Evolutionary conservation across 2,329 filamentous ascomycete genomes (phyloP).

Genomic region (Podosphaera fusca): DNA sequence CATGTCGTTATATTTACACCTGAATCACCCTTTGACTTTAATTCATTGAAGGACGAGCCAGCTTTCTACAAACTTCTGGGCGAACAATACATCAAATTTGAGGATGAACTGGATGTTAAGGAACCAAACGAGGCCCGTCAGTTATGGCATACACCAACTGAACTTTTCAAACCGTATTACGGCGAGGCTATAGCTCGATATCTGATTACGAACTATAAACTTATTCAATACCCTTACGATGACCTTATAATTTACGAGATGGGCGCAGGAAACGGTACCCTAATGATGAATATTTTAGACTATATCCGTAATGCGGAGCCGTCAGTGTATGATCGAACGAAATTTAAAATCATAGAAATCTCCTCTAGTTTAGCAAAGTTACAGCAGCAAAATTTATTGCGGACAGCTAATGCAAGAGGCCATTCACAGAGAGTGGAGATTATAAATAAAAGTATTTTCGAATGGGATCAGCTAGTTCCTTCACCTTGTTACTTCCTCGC

Average conservation of each 20-base stretch:
- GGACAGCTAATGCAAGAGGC: slow-evolving; percentile 43
- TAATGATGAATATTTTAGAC: slow-evolving; percentile 96
- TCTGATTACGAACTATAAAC: slow-evolving; percentile 84
- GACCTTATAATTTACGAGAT: slow-evolving; percentile 97
- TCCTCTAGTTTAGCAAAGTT: slow-evolving; percentile 56
- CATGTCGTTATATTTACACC: slow-evolving; percentile 91
- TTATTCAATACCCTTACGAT: slow-evolving; percentile 83
- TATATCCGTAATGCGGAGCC: slow-evolving; percentile 79
- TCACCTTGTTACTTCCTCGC: slow-evolving; percentile 93
- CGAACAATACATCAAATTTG: slow-evolving; percentile 67
- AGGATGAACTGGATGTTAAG: slow-evolving; percentile 59
- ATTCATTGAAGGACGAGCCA: slow-evolving; percentile 54
- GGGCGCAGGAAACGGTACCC: slow-evolving; percentile 86
- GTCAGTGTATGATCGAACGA: slow-evolving; percentile 79
- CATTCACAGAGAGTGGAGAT: slow-evolving; percentile 79
- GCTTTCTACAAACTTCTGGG: slow-evolving; percentile 61
- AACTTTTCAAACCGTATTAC: slow-evolving; percentile 90
- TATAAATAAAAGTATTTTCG: slow-evolving; percentile 83
- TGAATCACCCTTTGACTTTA: slow-evolving; percentile 79
- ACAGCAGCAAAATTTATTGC: slow-evolving; percentile 47
- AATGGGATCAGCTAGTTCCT: slow-evolving; percentile 73
- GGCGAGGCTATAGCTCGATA: slow-evolving; percentile 94
- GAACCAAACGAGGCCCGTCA: slow-evolving; percentile 52
- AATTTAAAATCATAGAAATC: slow-evolving; percentile 92
- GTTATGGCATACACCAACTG: slow-evolving; percentile 94